phyloP scores from a whole-genome alignment of 2,329 filamentous ascomycete genomes.

The Phaeosphaeria sp. region DNA sequence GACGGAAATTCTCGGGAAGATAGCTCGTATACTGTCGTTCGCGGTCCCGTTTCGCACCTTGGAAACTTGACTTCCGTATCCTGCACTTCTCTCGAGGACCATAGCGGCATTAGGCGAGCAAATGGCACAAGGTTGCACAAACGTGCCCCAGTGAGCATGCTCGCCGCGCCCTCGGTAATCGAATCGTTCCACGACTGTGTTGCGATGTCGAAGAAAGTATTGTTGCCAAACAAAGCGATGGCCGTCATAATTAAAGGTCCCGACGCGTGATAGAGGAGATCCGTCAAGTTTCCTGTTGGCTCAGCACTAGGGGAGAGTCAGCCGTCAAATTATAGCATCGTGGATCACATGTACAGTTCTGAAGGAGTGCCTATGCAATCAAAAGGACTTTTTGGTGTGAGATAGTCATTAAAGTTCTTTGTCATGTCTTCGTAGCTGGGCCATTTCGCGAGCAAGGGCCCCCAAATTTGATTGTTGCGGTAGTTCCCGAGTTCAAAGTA shows the following conservation, averaged over 20 bases:
- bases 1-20: neutral
- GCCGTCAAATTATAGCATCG: too few species aligned
- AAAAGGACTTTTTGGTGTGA: too few species aligned
- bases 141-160: neutral
- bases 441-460: neutral
- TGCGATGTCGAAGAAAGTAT: neutral
- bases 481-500: slow-evolving; percentile 26
- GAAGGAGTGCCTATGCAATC: too few species aligned
- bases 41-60: neutral
- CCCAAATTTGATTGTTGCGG: neutral
- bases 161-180: neutral
- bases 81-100: too few species aligned
- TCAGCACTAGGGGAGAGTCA: too few species aligned
- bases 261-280: neutral
- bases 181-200: neutral
- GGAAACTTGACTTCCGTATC: neutral
- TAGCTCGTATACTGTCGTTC: neutral
- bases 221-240: neutral
- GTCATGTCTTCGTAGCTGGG: neutral
- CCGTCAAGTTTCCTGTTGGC: too few species aligned
- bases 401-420: neutral
- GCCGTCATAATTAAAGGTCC: neutral
- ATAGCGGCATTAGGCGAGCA: neutral
- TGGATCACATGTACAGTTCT: too few species aligned
- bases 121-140: neutral